Percentiles rank a stretch among this genome's conserved stretches.
These are phyloP conservation scores for Kickxella alabastrina DNA, from an alignment of 192 early-diverging fungal genomes.

Conservation along the genomic window DNA sequence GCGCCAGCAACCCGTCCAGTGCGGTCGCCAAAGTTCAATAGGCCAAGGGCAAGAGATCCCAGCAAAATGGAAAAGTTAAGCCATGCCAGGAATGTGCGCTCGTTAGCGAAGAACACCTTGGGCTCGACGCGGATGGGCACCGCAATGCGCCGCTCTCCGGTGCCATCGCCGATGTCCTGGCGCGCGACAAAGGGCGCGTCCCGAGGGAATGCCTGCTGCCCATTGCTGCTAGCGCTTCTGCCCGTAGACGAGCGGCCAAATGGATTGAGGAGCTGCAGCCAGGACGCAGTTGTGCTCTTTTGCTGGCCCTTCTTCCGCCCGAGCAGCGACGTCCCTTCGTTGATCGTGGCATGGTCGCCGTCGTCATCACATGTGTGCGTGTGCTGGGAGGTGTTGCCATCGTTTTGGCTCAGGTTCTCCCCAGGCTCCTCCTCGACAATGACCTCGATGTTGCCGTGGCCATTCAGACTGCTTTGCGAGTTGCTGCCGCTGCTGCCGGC, in stretches of 20 bases:
- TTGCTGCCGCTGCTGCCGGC: constrained; percentile 9
- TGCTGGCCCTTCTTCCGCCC: not conserved
- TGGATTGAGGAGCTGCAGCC: constrained; percentile 37
- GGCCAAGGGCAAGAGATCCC: constrained; percentile 69
- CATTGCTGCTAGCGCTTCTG: not conserved
- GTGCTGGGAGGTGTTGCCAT: constrained; percentile 21
- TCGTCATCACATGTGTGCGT: constrained; percentile 14
- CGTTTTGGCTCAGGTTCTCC: constrained; percentile 37
- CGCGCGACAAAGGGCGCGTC: constrained; percentile 17
- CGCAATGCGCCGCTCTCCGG: constrained; percentile 57
- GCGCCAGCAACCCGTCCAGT: constrained; percentile 64
- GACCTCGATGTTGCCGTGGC: constrained; percentile 33
- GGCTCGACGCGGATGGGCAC: constrained; percentile 76
- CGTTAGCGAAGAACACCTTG: constrained; percentile 94
- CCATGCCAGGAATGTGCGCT: constrained; percentile 90
- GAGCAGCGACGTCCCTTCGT: constrained; percentile 33
- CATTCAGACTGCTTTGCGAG: constrained; percentile 24
- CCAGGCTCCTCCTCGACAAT: constrained; percentile 34
- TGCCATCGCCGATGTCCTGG: constrained; percentile 13
- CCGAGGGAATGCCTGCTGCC: constrained; percentile 5
- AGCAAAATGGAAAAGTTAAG: constrained; percentile 77
- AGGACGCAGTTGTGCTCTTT: constrained; percentile 6
- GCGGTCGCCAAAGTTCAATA: constrained; percentile 80
- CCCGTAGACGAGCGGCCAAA: constrained; percentile 4
- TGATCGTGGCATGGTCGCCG: not conserved